Percentiles rank a stretch among this genome's conserved stretches.
Conservation (phyloP, 2,329 filamentous ascomycete species). For the Karstenula rhodostoma region DNA sequence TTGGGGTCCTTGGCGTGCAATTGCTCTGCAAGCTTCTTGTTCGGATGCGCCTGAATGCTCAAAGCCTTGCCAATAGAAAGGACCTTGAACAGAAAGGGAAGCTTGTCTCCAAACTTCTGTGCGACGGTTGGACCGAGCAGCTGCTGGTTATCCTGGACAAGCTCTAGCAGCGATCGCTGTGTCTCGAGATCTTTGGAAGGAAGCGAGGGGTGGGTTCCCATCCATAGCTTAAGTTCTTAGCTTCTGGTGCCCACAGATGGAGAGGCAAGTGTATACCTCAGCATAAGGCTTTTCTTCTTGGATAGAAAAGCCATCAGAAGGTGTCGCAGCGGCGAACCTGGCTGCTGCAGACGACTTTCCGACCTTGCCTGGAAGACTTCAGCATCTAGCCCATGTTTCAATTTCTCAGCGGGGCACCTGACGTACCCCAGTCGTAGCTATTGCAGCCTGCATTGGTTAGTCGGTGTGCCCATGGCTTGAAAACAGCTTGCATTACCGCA, state of each 20-base stretch:
- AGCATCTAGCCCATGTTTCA: conserved; percentile 31
- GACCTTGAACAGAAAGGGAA: conserved; percentile 98
- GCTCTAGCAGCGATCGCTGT: conserved; percentile 83
- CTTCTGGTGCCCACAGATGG: neutral
- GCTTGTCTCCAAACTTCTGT: conserved; percentile 78
- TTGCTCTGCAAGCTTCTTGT: conserved; percentile 91
- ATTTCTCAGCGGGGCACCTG: conserved; percentile 32
- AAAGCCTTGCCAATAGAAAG: conserved; percentile 94
- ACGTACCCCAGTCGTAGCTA: conserved; percentile 93
- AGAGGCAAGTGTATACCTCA: conserved; percentile 67
- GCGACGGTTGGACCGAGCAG: conserved; percentile 78
- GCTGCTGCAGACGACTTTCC: conserved; percentile 88
- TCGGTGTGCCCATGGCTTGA: conserved; percentile 26
- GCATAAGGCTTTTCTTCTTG: conserved; percentile 91
- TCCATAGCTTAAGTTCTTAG: conserved; percentile 78
- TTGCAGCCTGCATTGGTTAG: conserved; percentile 76
- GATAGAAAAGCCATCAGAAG: conserved; percentile 76
- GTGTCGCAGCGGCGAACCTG: conserved; percentile 85
- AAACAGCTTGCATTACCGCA: conserved; percentile 62
- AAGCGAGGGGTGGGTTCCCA: conserved; percentile 97
- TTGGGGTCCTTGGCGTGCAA: conserved; percentile 85
- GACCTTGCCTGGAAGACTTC: conserved; percentile 72
- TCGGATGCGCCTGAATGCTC: conserved; percentile 95
- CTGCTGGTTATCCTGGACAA: conserved; percentile 85
- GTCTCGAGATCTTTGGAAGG: conserved; percentile 90